Evolutionary conservation across 306 rosid species (phyloP).

Genomic region (Arachis hypogaea): DNA sequence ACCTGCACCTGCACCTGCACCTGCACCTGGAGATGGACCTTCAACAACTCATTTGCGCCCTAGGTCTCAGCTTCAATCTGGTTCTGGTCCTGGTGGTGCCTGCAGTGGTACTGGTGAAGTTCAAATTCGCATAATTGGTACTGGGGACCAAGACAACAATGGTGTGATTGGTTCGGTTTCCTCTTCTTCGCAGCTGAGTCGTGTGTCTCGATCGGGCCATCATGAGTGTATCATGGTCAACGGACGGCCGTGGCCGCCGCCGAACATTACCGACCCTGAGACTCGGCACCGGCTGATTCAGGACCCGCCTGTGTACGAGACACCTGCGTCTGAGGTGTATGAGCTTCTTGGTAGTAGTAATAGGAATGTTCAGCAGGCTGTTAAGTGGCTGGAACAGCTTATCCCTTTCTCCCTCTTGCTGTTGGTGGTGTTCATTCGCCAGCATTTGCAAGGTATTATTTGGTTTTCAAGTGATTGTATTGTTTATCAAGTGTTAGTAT

Average conservation of each 20-base stretch:
- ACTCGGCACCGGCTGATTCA: slow-evolving; percentile 19
- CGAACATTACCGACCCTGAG: slow-evolving; percentile 20
- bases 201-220: too few relatives aligned
- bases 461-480: too few relatives aligned
- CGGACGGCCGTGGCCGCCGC: slow-evolving; percentile 23
- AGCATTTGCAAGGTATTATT: slow-evolving; percentile 79
- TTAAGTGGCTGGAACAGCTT: slow-evolving; percentile 78
- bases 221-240: slow-evolving; percentile 37
- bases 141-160: slow-evolving; percentile 43
- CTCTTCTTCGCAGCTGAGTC: not conserved
- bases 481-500: too few relatives aligned
- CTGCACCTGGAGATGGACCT: not conserved
- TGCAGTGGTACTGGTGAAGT: slow-evolving; percentile 58
- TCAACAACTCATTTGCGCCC: slow-evolving; percentile 40
- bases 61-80: slow-evolving; percentile 25
- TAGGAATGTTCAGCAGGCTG: slow-evolving; percentile 70
- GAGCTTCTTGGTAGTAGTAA: slow-evolving; percentile 37
- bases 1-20: not conserved
- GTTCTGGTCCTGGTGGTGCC: not conserved
- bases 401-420: slow-evolving; percentile 82
- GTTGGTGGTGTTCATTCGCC: slow-evolving; percentile 80
- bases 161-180: not conserved
- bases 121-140: slow-evolving; percentile 63
- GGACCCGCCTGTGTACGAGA: not conserved
- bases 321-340: not conserved